phyloP scores from a whole-genome alignment of 2,329 filamentous ascomycete species.

The Chaetomium strumarium region DNA sequence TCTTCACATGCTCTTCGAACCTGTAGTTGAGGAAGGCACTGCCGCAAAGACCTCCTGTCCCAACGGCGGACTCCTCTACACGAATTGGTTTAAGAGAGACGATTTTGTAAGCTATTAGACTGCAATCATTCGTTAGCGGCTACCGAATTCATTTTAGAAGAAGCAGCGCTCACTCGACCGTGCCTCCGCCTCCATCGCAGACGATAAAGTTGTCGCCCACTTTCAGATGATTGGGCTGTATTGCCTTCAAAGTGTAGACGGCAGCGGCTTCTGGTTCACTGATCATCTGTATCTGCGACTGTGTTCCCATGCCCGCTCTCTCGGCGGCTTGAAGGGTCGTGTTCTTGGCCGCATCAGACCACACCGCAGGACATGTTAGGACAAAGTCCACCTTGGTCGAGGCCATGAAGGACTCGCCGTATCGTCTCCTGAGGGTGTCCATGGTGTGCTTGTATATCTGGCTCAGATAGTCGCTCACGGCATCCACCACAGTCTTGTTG shows the following conservation, averaged over 20 bases:
- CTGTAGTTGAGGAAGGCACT: constrained; percentile 75
- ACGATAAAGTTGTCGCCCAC: constrained; percentile 62
- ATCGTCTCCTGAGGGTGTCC: constrained; percentile 66
- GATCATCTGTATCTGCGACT: constrained; percentile 68
- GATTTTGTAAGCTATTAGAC: constrained; percentile 75
- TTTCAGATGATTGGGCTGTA: constrained; percentile 67
- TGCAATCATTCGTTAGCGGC: constrained; percentile 26
- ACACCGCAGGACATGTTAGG: constrained; percentile 75
- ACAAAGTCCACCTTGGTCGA: constrained; percentile 73
- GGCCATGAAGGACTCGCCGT: constrained; percentile 73
- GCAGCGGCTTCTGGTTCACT: constrained; percentile 76
- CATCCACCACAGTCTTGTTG: constrained; percentile 72
- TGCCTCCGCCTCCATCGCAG: constrained; percentile 58
- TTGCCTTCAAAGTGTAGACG: constrained; percentile 73
- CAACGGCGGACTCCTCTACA: constrained; percentile 73
- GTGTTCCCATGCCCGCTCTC: constrained; percentile 68
- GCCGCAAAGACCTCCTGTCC: constrained; percentile 71
- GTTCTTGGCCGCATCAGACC: constrained; percentile 82
- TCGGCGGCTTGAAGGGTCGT: constrained; percentile 73
- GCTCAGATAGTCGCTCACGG: constrained; percentile 72
- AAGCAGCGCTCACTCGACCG: constrained; percentile 53
- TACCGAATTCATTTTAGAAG: background rate
- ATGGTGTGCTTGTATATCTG: constrained; percentile 73
- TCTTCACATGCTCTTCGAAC: constrained; percentile 70
- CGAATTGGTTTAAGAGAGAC: constrained; percentile 64